Base-by-base conservation (phyloP, 495 filamentous ascomycete genomes). In the Penicillium paradoxum region DNA sequence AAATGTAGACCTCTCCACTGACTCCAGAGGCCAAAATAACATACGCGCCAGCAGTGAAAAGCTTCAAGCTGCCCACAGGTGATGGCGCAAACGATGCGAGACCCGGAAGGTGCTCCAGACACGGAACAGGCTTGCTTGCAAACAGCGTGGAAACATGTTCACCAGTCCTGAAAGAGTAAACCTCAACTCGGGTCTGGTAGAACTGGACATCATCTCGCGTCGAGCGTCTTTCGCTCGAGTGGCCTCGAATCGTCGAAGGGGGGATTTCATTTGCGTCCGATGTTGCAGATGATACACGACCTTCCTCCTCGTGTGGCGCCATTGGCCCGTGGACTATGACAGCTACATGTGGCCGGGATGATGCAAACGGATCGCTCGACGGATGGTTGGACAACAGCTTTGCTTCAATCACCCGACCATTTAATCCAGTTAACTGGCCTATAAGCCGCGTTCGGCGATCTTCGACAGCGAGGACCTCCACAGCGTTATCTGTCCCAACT, bases 1-100 rank as follows among this genome's bases (percentile, higher is more conserved):
- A 96, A 9, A 95, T 76, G 76, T 85, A 95, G 7, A 91, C 84
- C 66, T 96, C 91, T 9, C 91, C 91, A 44, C 88, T 95, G 14
- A 76, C 74, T 10, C 90, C 89, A 46, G 90, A 95, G 19, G 86
- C 80, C 17, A 96, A 70, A 11, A 88, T 73, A 27, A 95, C 49
- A 61, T 79, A 86, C 14, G 79, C 85, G 10, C 79, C 81, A 47
- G 84, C 81, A 2, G 83, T 80, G 58, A 83, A 80, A 22, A 96
- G 70, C 34, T 79, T 83, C 55, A 95, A 76, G 27, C 86, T 83
- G 14, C 88, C 90, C 18, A 80, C 73, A 3, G 88, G 85, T 5
- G 79, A 68, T 11, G 89, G 87, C 4, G 80, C 64, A 74, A 73
- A 64, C 3, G 64, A 57, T 10, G 71, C 63, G 7, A 75, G 59